A percentile compares a stretch with the other conserved stretches of the same genome.
Evolutionary conservation across 2,329 filamentous ascomycete genomes (phyloP).

Genomic region (Samsoniella hepiali): DNA sequence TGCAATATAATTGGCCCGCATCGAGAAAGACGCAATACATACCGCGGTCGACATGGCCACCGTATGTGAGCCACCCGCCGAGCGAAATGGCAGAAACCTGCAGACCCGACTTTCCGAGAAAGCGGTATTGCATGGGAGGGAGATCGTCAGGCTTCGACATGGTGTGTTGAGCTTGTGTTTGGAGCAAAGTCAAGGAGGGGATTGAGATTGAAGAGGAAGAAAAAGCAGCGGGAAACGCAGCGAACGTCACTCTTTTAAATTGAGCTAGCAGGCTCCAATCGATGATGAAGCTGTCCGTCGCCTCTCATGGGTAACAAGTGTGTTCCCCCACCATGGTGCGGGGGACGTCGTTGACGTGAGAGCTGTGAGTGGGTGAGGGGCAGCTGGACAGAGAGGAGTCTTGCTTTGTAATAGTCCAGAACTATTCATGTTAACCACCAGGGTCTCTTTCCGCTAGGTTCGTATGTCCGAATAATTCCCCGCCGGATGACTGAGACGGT

Average conservation of each 20-base stretch:
- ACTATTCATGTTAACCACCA: background rate
- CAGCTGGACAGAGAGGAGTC: background rate
- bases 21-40: slow-evolving; percentile 23
- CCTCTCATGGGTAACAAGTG: background rate
- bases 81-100: slow-evolving; percentile 72
- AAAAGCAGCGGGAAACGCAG: background rate
- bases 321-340: slow-evolving; percentile 7
- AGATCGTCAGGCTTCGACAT: slow-evolving; percentile 42
- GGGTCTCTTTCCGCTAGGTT: background rate
- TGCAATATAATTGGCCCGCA: background rate
- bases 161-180: background rate
- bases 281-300: slow-evolving; percentile 10
- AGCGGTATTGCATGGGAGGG: slow-evolving; percentile 65
- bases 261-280: background rate
- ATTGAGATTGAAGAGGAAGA: no score
- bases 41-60: slow-evolving; percentile 68
- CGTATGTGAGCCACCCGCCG: slow-evolving; percentile 71
- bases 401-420: background rate
- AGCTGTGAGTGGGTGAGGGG: background rate
- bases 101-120: slow-evolving; percentile 67
- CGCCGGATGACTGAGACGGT: background rate
- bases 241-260: background rate
- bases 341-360: slow-evolving; percentile 4
- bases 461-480: slow-evolving; percentile 9
- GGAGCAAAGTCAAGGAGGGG: background rate